A percentile compares a stretch with the other conserved stretches of the same genome.
These are phyloP conservation scores for Xylaria venustula DNA, from an alignment of 495 filamentous ascomycete species.

Conservation along the genomic window DNA sequence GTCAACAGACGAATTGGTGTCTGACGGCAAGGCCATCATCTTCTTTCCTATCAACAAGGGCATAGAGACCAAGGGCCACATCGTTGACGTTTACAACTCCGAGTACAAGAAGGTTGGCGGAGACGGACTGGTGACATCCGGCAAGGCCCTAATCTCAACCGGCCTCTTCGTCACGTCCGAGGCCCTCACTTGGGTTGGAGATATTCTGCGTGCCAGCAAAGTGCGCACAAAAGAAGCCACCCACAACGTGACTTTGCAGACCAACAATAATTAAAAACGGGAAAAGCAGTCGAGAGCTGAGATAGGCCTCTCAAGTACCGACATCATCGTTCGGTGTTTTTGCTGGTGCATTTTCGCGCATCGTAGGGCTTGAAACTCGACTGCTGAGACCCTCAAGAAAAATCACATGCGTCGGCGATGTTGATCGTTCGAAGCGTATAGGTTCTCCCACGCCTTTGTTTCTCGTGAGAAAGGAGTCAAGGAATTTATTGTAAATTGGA, in stretches of 20 bases:
- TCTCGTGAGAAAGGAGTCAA: neutral
- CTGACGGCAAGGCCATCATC: constrained; percentile 60
- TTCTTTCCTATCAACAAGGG: constrained; percentile 65
- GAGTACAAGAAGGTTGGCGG: constrained; percentile 77
- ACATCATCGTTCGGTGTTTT: neutral
- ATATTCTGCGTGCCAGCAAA: constrained; percentile 58
- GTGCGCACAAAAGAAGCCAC: constrained; percentile 51
- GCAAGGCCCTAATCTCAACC: constrained; percentile 75
- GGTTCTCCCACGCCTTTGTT: too few species aligned
- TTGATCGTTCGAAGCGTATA: too few species aligned
- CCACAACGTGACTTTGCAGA: constrained; percentile 14
- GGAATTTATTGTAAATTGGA: neutral
- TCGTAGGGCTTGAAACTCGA: neutral
- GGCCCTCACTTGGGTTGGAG: constrained; percentile 56
- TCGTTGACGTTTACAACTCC: constrained; percentile 66
- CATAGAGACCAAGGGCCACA: constrained; percentile 70
- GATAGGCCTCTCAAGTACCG: neutral
- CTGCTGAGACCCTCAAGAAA: neutral
- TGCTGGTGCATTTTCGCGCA: neutral
- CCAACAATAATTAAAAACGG: neutral
- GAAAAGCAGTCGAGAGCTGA: neutral
- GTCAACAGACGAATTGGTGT: constrained; percentile 73
- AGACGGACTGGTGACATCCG: constrained; percentile 62
- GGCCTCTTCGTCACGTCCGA: constrained; percentile 70
- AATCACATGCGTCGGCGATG: too few species aligned